Evolutionary conservation across 2,329 filamentous ascomycete species (phyloP).

Genomic region (Periconia digitata): DNA sequence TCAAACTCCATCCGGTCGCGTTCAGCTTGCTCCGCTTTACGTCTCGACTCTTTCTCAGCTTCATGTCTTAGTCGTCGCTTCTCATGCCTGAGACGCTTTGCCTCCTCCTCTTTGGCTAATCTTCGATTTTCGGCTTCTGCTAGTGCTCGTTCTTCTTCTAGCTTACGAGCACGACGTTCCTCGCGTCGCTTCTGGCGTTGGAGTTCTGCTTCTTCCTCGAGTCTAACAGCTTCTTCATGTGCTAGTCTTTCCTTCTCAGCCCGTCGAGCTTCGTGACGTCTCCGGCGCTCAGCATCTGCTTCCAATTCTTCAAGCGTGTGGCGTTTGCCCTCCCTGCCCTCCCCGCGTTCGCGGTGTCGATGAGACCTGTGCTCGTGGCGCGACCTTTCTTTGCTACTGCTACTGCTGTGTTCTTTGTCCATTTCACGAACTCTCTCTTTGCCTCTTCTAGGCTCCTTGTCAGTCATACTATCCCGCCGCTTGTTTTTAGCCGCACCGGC

Average conservation of each 20-base stretch:
- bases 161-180: constrained; percentile 28
- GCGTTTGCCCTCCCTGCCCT: constrained; percentile 32
- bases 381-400: constrained; percentile 29
- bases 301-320: constrained; percentile 27
- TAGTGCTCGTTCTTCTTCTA: constrained; percentile 20
- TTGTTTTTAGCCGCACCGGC: constrained; percentile 24
- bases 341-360: constrained; percentile 29
- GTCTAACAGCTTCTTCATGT: constrained; percentile 1
- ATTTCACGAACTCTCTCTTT: constrained; percentile 23
- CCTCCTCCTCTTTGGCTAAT: constrained; percentile 28
- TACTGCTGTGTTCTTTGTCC: constrained; percentile 21
- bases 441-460: constrained; percentile 24
- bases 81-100: constrained; percentile 29
- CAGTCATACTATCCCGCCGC: constrained; percentile 36
- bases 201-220: constrained; percentile 27
- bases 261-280: constrained; percentile 30
- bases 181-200: constrained; percentile 29
- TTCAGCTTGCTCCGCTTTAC: constrained; percentile 17
- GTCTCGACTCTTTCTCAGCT: constrained; percentile 25
- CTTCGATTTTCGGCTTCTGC: constrained; percentile 20
- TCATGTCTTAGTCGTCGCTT: constrained; percentile 27
- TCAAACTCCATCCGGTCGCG: constrained; percentile 14
- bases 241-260: constrained; percentile 29
- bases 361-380: constrained; percentile 31
- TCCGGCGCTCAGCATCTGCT: constrained; percentile 27